Evolutionary conservation across 768 basidiomycete species (phyloP), one percentile per base, ranked within the genome.

Genomic region (Rhodotorula graminis): DNA sequence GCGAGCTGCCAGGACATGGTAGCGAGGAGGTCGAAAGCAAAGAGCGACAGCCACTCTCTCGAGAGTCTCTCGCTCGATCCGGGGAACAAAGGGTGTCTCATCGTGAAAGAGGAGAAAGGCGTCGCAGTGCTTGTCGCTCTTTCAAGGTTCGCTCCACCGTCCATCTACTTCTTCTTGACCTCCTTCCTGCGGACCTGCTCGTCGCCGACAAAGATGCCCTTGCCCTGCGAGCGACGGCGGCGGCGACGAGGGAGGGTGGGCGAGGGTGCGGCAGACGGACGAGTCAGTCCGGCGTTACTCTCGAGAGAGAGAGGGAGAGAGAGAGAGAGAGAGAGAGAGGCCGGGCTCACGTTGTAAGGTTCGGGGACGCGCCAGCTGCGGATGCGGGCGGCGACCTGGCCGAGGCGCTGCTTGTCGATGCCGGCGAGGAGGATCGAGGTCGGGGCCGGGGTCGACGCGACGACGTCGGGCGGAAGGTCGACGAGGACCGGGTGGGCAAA

Each of bases 131-230:
- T n/a, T n/a, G n/a, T n/a, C n/a, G n/a, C n/a, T n/a, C n/a, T n/a
- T n/a, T n/a, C n/a, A n/a, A n/a, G n/a, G n/a, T n/a, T n/a, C n/a
- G n/a, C n/a, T n/a, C n/a, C n/a, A 44, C 15, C 15, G 42, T 44
- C 44, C 6, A 46, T 7, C 14, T 46, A 96, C 84, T 96, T 96
- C 87, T 95, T 97, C 85, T 93, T 94, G 70, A 93, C 88, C 73
- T 88, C 87, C 83, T 91, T 96, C 73, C 96, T 89, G 79, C 89
- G 87, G 78, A 97, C 89, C 64, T 88, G 89, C 82, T 99, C 95
- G 78, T 88, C 86, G n/a, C 91, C 93, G 65, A 97, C 87, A 77
- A 97, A 95, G 71, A 97, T 88, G 74, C 94, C 94, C 91, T 98
- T 78, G 16, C 78, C 75, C 75, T 76, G 65, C 63, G 57, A 50